Evolutionary conservation across 306 rosid species (phyloP).

Genomic region (Senna tora): DNA sequence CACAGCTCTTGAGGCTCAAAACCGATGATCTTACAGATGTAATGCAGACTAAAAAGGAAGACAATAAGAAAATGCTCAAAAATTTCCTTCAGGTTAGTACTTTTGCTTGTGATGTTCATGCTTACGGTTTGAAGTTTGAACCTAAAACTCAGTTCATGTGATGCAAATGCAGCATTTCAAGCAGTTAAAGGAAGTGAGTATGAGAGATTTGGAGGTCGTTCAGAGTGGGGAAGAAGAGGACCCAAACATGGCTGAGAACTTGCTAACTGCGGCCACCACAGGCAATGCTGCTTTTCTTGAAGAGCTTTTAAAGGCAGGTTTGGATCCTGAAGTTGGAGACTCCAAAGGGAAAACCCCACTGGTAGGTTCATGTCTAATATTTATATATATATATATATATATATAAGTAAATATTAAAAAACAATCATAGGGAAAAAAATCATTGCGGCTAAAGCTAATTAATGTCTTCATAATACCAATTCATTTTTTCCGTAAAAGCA

Average conservation of each 20-base stretch:
- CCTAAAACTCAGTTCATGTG: constrained; percentile 1
- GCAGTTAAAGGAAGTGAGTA: constrained; percentile 55
- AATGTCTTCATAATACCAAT: too few relatives aligned
- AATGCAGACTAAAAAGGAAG: constrained; percentile 62
- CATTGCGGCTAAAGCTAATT: too few relatives aligned
- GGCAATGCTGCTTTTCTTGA: constrained; percentile 81
- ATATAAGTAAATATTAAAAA: neutral
- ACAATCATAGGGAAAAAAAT: too few relatives aligned
- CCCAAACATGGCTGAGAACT: constrained; percentile 49
- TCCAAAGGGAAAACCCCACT: constrained; percentile 77
- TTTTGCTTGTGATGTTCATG: constrained; percentile 21
- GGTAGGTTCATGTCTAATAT: constrained; percentile 45
- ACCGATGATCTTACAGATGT: constrained; percentile 59
- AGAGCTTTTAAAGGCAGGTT: constrained; percentile 77
- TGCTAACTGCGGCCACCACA: constrained; percentile 58
- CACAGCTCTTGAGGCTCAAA: constrained; percentile 84
- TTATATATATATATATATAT: neutral
- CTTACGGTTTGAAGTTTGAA: neutral
- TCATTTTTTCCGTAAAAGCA: too few relatives aligned
- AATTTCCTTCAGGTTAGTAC: constrained; percentile 72
- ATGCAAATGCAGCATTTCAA: constrained; percentile 66
- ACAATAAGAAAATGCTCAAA: constrained; percentile 56
- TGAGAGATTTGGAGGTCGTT: constrained; percentile 51
- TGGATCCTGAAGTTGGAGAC: constrained; percentile 77
- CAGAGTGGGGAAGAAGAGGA: constrained; percentile 57